Conservation (phyloP, 495 filamentous ascomycete species). For the Penicillium arizonense region DNA sequence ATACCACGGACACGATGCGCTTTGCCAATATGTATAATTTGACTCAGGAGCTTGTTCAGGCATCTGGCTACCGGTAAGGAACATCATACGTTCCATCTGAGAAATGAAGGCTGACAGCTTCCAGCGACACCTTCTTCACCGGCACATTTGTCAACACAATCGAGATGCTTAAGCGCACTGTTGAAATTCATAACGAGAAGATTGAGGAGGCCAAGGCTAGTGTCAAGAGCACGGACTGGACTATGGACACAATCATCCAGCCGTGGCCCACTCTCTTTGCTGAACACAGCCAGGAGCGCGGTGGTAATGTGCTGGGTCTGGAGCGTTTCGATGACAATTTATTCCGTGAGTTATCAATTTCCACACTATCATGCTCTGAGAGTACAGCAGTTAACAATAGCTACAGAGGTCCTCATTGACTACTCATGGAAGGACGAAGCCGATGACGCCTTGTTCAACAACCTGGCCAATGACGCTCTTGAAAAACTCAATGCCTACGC, state of each 20-base stretch:
- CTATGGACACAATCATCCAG: constrained; percentile 19
- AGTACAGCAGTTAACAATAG: background rate
- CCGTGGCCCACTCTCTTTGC: constrained; percentile 21
- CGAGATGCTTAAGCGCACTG: constrained; percentile 10
- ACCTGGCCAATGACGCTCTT: constrained; percentile 7
- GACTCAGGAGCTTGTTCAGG: constrained; percentile 15
- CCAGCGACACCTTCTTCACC: constrained; percentile 19
- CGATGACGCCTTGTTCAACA: constrained; percentile 19
- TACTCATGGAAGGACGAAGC: constrained; percentile 19
- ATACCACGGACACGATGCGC: constrained; percentile 11
- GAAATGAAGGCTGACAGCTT: background rate
- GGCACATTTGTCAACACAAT: constrained; percentile 15
- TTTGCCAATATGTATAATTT: constrained; percentile 13
- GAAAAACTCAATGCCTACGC: constrained; percentile 21
- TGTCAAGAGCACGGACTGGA: constrained; percentile 10
- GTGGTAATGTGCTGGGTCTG: constrained; percentile 26
- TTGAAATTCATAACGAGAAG: constrained; percentile 15
- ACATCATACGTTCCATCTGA: background rate
- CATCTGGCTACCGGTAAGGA: constrained; percentile 15
- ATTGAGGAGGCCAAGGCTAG: constrained; percentile 15
- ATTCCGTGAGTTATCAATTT: constrained; percentile 11
- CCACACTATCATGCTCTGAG: background rate
- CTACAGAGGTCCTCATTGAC: constrained; percentile 19
- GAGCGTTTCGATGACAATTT: constrained; percentile 23
- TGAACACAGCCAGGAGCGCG: constrained; percentile 8